Evolutionary conservation across 257 asterid species (phyloP), one percentile per base, ranked within the genome.

Genomic region (Cynanchum wilfordii): DNA sequence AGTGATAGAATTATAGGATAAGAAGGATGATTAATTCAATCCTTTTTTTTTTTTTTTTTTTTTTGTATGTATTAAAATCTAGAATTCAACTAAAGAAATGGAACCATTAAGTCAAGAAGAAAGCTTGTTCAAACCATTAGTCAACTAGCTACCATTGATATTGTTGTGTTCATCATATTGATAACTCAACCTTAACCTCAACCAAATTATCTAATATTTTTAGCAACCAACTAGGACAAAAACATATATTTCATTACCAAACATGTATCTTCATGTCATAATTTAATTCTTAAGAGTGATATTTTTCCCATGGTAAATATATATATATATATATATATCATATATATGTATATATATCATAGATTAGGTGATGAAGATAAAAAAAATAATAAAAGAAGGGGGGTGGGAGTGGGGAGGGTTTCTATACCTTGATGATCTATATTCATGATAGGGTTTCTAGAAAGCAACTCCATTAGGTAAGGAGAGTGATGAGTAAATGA

Each of bases 361-460:
- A 4, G 17, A 50, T 13, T 13, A 50, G 7, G 55, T 11, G n/a
- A 16, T n/a, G n/a, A 3, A 5, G 33, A 0, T 10, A 9, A 13
- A 7, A 19, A 15, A 57, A 42, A 10, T 7, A 7, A 7, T 42
- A 10, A 29, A 19, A 24, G 0, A 40, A 13, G 10, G 16, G 45
- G 8, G 45, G 47, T 1, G 47, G 47, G 9, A 10, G 10, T 1
- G 45, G 45, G 47, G 10, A 0, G 47, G 47, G 16, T n/a, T 68
- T 75, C 57, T 47, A 36, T 87, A 85, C 89, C 89, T 84, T 81
- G 70, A 73, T 81, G 70, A 73, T 75, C 75, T 7, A 72, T 78
- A 62, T 70, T 79, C 77, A 60, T 33, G 38, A 33, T 59, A 44
- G 67, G 66, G 25, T 64, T 75, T 66, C 75, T 45, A 66, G 78